Evolutionary conservation across 2,329 filamentous ascomycete species (phyloP), one percentile per base, ranked within the genome.

Genomic region (Aspergillus caelatus): DNA sequence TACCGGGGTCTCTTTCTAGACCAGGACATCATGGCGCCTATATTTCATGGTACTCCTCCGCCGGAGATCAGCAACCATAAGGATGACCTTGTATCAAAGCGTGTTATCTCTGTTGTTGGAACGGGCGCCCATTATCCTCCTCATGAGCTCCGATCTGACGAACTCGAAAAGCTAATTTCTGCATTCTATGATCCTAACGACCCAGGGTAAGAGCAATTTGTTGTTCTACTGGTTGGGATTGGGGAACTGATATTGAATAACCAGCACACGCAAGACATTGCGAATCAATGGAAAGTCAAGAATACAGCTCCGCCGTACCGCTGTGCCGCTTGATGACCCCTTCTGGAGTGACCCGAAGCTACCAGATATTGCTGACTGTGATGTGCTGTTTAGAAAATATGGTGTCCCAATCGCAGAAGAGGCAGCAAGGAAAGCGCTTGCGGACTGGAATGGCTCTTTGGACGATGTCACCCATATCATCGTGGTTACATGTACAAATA

Each of bases 401-500:
- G 59, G 59, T 4, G 39, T 56, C 52, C 23, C 30, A 26, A 36
- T 61, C 14, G 50, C 59, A 16, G 32, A 34, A 11, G 28, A 26
- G 9, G 59, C 50, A 12, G 52, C 52, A 5, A 28, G n/a, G 4
- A 46, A 57, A 19, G 59, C 52, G n/a, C 52, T 61, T 19, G 11
- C n/a, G 9, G 59, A 61, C 28, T 56, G 59, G 26, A 43, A 60
- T 32, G 34, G 43, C 32, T 28, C 32, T 4, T 32, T 41, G 2
- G 12, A 34, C 2, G 30, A 52, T 7, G 39, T 61, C 1, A 61
- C 59, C 7, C 59, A 61, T 28, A 28, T 56, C 9, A 52, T 61
- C n/a, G 23, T 52, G 11, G 59, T 57, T 26, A 61, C 59, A n/a
- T 52, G 39, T 19, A 61, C 59, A 5, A 61, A 61, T 11, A 52